Base-by-base conservation (phyloP, 2,329 filamentous ascomycete genomes). In the Hypoxylon sp. region DNA sequence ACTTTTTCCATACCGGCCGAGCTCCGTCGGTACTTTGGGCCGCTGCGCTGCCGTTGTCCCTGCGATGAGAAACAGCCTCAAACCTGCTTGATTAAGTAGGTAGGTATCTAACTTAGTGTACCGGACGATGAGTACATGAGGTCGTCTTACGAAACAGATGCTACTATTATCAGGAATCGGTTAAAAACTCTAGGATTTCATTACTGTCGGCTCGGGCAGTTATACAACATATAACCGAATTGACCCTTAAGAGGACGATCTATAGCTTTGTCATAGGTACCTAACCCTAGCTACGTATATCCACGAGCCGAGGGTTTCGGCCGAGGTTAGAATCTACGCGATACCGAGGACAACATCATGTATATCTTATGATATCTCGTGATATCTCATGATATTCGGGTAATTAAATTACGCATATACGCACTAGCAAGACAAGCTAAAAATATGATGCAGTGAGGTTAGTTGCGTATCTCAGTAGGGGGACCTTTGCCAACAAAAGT, bases 401-500 rank as follows among this genome's bases (percentile, higher is more conserved):
- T n/a, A 43, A 43, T 43, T 7, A 7, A 17, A 43, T 17, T 5
- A 23, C 5, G 5, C 23, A 43, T 17, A 41, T 11, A 10, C 38
- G 19, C 38, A 43, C n/a, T 19, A n/a, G 19, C 4, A 17, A 17
- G 38, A 6, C n/a, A 43, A n/a, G 19, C 9, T 19, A 17, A 7
- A n/a, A 48, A n/a, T 17, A 45, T 11, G 41, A n/a, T 6, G 4
- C 5, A 6, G 2, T 3, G 38, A 43, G 38, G 21, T 19, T 43
- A 30, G 49, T 51, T 23, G 38, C 34, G n/a, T 28, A 53, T 65
- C 48, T 45, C 57, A 23, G 51, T 30, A 60, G 49, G 41, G 23
- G 38, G 38, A 43, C 38, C 19, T 43, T 58, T 46, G 28, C 14
- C 38, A 19, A 32, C 6, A 43, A 63, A 50, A 45, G 48, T 28